These are phyloP conservation scores for Carnegiea gigantea DNA, from an alignment of 179 eudicot species.

Conservation along the genomic window DNA sequence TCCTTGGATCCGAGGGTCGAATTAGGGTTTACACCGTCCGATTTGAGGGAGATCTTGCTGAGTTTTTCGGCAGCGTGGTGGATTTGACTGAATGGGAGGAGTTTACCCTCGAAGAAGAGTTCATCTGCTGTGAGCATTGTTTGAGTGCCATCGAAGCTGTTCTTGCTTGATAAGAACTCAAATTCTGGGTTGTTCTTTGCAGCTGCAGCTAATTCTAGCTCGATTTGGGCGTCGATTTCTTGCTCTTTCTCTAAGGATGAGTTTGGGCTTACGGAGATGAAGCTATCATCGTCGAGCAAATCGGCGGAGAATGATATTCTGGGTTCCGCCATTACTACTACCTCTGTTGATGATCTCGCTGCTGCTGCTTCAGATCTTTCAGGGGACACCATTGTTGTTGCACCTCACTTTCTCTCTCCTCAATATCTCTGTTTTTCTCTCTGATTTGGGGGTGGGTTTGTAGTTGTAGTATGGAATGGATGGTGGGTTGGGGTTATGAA, in stretches of 20 bases:
- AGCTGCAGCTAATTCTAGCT: constrained; percentile 5
- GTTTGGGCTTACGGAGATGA: constrained; percentile 58
- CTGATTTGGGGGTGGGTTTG: neutral
- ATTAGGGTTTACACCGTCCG: neutral
- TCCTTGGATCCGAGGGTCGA: neutral
- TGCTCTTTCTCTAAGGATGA: constrained; percentile 33
- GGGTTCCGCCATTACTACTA: constrained; percentile 43
- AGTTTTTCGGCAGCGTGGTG: constrained; percentile 61
- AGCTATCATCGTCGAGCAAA: constrained; percentile 56
- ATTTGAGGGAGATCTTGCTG: constrained; percentile 41
- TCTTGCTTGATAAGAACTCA: constrained; percentile 64
- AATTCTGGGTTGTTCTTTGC: constrained; percentile 34
- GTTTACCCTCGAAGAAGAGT: constrained; percentile 71
- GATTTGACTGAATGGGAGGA: constrained; percentile 66
- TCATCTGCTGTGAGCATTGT: constrained; percentile 82
- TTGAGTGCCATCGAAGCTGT: constrained; percentile 25
- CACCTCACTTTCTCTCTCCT: too few species aligned
- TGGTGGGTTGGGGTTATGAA: neutral
- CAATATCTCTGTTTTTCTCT: neutral
- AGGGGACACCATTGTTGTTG: constrained; percentile 53
- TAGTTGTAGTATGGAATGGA: neutral
- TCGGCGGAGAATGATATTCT: constrained; percentile 84
- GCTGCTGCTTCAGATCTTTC: constrained; percentile 36
- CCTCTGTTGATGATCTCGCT: constrained; percentile 28
- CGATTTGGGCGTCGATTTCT: constrained; percentile 18